Base-by-base conservation (phyloP, 768 basidiomycete genomes). In the Multifurca ochricompacta region DNA sequence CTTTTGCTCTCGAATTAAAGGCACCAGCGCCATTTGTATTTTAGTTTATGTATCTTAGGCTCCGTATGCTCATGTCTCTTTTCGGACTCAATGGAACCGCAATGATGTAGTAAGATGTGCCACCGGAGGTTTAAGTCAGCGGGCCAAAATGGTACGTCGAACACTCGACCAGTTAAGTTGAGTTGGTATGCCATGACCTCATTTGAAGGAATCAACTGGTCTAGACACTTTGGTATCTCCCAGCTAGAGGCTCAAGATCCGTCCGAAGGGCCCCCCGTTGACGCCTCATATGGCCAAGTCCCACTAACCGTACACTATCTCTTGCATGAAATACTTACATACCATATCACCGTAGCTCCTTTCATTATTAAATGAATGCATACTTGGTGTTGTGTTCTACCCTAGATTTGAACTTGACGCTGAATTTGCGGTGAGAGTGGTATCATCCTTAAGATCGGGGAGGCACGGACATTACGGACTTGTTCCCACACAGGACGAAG, bases 201-300 rank as follows among this genome's bases (percentile, higher is more conserved):
- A 42, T 42, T 27, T 8, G 41, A n/a, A 42, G 25, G 23, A 3
- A 5, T 13, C 10, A 6, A 14, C 2, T 11, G 14, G 39, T 40
- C 39, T 25, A 23, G 41, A 25, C 37, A n/a, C 40, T 11, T 42
- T 42, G 3, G 23, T 42, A 25, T 42, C 11, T 32, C 6, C 31
- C 25, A 19, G 21, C 14, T 21, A n/a, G 9, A 28, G 23, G 23
- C 4, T 13, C 54, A 46, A 56, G 54, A 56, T 56, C 54, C 54
- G 54, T 40, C 54, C 54, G 54, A 39, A 11, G 30, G 45, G 16
- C n/a, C 14, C 18, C 14, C n/a, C 3, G n/a, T 11, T 32, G 21
- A 25, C 27, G 18, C 10, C 31, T 19, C 27, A 37, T n/a, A n/a
- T n/a, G n/a, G n/a, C n/a, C n/a, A 30, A 16, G 34, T 31, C 14